Conservation (phyloP, 345 rosid species). For the Lepidium africanum region DNA sequence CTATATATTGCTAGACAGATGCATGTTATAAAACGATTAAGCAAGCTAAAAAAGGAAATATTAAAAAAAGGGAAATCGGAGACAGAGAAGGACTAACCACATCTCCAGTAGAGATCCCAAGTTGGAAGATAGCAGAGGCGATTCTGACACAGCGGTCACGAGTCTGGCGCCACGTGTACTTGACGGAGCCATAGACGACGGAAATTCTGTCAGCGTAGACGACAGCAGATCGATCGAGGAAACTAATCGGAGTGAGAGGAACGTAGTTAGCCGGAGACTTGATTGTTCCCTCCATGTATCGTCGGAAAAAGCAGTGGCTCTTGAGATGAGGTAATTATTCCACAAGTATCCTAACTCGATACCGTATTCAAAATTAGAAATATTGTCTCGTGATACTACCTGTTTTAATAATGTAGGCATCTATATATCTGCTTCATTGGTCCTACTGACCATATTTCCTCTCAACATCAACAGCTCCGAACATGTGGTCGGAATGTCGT, state of each 20-base stretch:
- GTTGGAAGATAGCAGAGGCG: constrained; percentile 49
- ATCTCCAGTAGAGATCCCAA: constrained; percentile 39
- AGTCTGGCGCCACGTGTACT: constrained; percentile 61
- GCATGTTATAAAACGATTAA: not conserved
- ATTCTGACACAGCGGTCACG: constrained; percentile 48
- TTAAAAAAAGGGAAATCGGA: not conserved
- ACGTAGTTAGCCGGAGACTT: constrained; percentile 46
- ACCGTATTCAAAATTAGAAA: too few species aligned
- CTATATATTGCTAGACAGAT: not conserved
- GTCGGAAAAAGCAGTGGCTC: not conserved
- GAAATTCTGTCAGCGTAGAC: constrained; percentile 43
- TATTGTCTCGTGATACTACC: too few species aligned
- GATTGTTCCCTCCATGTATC: constrained; percentile 32
- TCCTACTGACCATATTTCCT: too few species aligned
- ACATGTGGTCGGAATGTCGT: too few species aligned
- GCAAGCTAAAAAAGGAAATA: too few species aligned
- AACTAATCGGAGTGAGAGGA: constrained; percentile 55
- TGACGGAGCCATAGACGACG: constrained; percentile 38
- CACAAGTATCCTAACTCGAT: too few species aligned
- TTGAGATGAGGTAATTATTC: too few species aligned
- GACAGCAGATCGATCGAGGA: constrained; percentile 49
- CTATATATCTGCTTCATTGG: too few species aligned
- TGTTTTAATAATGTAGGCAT: too few species aligned
- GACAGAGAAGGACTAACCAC: constrained; percentile 34
- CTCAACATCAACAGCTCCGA: too few species aligned